Base-by-base conservation (phyloP, 768 basidiomycete species). In the Kwoniella bestiolae region DNA sequence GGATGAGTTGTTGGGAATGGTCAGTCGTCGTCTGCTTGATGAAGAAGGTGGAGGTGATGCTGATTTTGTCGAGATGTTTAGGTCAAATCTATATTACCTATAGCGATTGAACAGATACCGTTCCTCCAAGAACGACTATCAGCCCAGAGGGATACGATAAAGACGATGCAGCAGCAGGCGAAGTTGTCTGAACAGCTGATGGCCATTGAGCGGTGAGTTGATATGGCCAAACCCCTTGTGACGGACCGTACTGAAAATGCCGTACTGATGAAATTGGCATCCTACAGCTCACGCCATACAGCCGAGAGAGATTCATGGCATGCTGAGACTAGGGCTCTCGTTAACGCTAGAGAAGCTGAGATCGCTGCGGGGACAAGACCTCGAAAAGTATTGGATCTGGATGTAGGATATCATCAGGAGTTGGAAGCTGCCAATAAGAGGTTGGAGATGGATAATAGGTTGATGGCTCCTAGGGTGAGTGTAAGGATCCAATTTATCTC, bases 361-460 rank as follows among this genome's bases (percentile, higher is more conserved):
- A 74, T 76, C n/a, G 72, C 70, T 14, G 67, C 72, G 31, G 72
- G 74, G 3, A 60, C 67, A 3, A 67, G 69, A 38, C 71, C 66
- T 16, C 67, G 67, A 29, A 71, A 66, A 50, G 61, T 72, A 3
- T 51, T 76, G 21, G 74, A 78, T 50, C 52, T 78, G 50, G 70
- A 76, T 67, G 77, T 78, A 25, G 74, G 74, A 23, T 78, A 78
- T 64, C 77, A 78, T 59, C 74, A 78, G 60, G 77, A 76, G 35
- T 56, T 78, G 41, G 77, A 78, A 56, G 77, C 77, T 25, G 65
- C 72, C 23, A 78, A 78, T 32, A 76, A 76, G 63, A 58, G 77
- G n/a, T 35, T 78, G 56, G 77, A 78, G 56, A 78, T 78, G 77
- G 73, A 78, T 56, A 78, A 78, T 45, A 59, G 70, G 34, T 53